Evolutionary conservation across 305 asterid species (phyloP), one percentile per base, ranked within the genome.

Genomic region (Galium porrigens): DNA sequence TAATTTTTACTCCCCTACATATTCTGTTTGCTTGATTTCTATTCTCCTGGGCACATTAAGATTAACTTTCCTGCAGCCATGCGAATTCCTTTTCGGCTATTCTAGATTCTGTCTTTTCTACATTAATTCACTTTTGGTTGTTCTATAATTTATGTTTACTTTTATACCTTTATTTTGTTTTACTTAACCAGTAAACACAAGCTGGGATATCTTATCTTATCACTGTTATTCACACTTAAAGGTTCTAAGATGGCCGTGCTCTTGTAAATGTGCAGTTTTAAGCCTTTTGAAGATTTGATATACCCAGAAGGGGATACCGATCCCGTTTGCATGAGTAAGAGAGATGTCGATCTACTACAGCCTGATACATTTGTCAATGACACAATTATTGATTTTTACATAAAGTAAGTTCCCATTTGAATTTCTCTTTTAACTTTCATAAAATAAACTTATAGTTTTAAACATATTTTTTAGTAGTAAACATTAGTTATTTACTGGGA

Each of bases 281-380:
- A 77, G 79, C 83, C 94, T 29, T 88, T 92, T 71, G 91, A 89
- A 70, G 96, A 85, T 70, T 84, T 92, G 66, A 74, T 89, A 58
- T 92, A 89, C 74, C 99, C 99, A 41, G 74, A 84, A 82, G 94
- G 96, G 64, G 97, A 92, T 80, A 80, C 89, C 67, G 95, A 92
- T 77, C 95, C 96, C 69, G 91, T 92, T 73, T 85, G 96, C 56
- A 72, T 92, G 51, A 83, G 94, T 80, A 84, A 82, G 78, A 86
- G 96, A 72, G 99, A 92, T 57, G 83, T 84, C 18, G 97, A 86
- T 82, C 83, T 89, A 66, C 80, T 92, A 59, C 86, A 78, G 72
- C 99, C 99, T 30, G 94, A 87, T 64, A 85, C 95, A 61, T 92
- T 89, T 78, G 82, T 92, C 77, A 92, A 92, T 65, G 99, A 92